Percentiles rank a stretch among this genome's conserved stretches.
These are phyloP conservation scores for Logfia minima DNA, from an alignment of 129 eudicot genomes.

Conservation along the genomic window DNA sequence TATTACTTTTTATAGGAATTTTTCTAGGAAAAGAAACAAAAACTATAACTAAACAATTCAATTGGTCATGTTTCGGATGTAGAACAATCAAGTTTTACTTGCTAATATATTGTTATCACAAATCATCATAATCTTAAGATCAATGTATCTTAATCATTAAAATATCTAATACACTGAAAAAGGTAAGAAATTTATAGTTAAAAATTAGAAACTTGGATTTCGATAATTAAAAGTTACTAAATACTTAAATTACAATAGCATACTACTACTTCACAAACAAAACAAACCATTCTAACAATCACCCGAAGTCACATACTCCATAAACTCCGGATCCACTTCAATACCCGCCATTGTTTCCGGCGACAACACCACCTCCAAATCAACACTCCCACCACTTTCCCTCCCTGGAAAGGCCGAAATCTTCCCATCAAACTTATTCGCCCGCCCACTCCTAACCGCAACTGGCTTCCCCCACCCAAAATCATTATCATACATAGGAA, in stretches of 20 bases:
- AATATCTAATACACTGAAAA: background rate
- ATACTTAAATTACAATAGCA: slow-evolving; percentile 17
- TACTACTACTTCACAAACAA: background rate
- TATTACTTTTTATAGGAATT: too few species aligned
- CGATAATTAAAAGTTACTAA: slow-evolving; percentile 8
- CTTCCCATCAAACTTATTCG: slow-evolving; percentile 83
- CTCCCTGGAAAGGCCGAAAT: slow-evolving; percentile 82
- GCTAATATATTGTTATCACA: too few species aligned
- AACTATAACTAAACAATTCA: too few species aligned
- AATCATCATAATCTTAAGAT: too few species aligned
- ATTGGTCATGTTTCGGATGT: too few species aligned
- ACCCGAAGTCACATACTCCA: slow-evolving; percentile 51
- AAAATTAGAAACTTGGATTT: slow-evolving; percentile 16
- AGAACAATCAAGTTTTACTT: too few species aligned
- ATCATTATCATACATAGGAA: slow-evolving; percentile 87
- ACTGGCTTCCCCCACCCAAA: slow-evolving; percentile 90
- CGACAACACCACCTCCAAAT: slow-evolving; percentile 73
- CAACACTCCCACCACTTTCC: slow-evolving; percentile 72
- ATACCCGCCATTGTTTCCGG: slow-evolving; percentile 77
- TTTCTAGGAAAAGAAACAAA: too few species aligned
- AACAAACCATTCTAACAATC: slow-evolving; percentile 7
- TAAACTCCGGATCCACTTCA: slow-evolving; percentile 68
- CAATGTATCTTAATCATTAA: too few species aligned
- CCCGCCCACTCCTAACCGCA: slow-evolving; percentile 72
- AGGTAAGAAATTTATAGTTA: background rate